Base-by-base conservation (phyloP, 768 basidiomycete species). In the Rhizopogon salebrosus region DNA sequence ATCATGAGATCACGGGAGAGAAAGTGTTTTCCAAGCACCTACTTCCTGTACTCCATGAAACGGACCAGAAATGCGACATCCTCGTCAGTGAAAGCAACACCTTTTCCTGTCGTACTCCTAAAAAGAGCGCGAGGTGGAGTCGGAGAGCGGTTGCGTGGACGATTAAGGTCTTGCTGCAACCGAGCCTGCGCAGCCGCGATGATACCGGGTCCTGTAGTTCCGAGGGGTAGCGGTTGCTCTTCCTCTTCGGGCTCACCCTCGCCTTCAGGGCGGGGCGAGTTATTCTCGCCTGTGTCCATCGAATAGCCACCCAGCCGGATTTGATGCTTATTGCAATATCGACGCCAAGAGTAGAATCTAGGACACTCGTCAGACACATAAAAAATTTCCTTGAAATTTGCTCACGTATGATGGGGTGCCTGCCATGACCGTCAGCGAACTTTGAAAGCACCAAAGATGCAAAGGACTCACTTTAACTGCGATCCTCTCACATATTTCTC, bases 321-420 rank as follows among this genome's bases (percentile, higher is more conserved):
- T 67, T 92, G 89, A 65, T 93, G 90, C 63, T 92, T 93, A 65
- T 93, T 93, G 72, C 91, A 93, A 62, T 92, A 93, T 40, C 91
- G 82, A 37, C 91, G 80, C 91, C 91, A 93, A 1, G 90, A 92
- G 64, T 91, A 92, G 65, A 92, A 92, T 10, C 89, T 92, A 51
- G 20, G 48, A 49, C 20, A 37, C 54, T 48, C 26, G 43, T 52
- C 24, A 20, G n/a, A 13, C 24, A 40, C 13, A 18, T 9, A 36
- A 39, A 4, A 18, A 3, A 6, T 1, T 14, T 9, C 13, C 6
- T 5, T 9, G 13, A 36, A 16, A 24, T 13, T 6, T 37, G 57
- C 83, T 61, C 72, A 90, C 87, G 91, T 92, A 68, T 93, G 91
- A 68, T 93, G 91, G 16, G 91, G 90, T 24, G 91, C 90, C 86